These are phyloP conservation scores for Pseudozyma sp. DNA, from an alignment of 1,284 basidiomycete species.

Conservation along the genomic window DNA sequence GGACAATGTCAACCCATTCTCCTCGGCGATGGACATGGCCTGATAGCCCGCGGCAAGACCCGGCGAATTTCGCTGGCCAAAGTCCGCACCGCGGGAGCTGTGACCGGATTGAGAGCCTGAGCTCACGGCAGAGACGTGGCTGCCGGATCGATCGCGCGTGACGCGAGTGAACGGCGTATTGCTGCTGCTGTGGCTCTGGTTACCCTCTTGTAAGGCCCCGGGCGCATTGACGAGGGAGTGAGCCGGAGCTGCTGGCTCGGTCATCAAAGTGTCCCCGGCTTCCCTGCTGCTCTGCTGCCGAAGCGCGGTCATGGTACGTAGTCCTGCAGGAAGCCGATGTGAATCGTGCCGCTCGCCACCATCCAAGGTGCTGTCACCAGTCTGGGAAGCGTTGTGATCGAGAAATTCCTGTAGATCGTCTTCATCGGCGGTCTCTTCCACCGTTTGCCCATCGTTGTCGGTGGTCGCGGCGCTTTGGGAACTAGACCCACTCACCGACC, in stretches of 20 bases:
- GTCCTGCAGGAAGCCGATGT: constrained; percentile 29
- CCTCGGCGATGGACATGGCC: constrained; percentile 45
- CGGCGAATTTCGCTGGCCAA: constrained; percentile 27
- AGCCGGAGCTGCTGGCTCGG: not conserved
- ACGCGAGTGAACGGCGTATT: not conserved
- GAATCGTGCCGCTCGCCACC: constrained; percentile 35
- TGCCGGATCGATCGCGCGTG: constrained; percentile 47
- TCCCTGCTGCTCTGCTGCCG: constrained; percentile 24
- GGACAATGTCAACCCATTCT: constrained; percentile 20
- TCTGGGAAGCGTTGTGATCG: constrained; percentile 15
- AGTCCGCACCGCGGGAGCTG: constrained; percentile 26
- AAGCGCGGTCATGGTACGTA: constrained; percentile 34
- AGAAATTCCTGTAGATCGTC: constrained; percentile 52
- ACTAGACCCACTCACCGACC: constrained; percentile 38
- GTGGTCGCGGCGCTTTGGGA: constrained; percentile 27
- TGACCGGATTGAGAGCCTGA: constrained; percentile 38
- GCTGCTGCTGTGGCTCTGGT: not conserved
- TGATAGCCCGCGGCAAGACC: constrained; percentile 28
- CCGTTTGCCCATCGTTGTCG: constrained; percentile 23
- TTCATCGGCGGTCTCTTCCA: constrained; percentile 20
- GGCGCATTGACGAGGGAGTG: not conserved
- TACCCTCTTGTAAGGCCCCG: not conserved
- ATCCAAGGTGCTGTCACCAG: constrained; percentile 23
- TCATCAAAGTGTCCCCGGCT: constrained; percentile 4
- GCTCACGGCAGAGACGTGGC: constrained; percentile 39